A percentile compares a stretch with the other conserved stretches of the same genome.
These are phyloP conservation scores for Candida pseudoviswanathii DNA, from an alignment of 1,139 yeast genomes.

Conservation along the genomic window DNA sequence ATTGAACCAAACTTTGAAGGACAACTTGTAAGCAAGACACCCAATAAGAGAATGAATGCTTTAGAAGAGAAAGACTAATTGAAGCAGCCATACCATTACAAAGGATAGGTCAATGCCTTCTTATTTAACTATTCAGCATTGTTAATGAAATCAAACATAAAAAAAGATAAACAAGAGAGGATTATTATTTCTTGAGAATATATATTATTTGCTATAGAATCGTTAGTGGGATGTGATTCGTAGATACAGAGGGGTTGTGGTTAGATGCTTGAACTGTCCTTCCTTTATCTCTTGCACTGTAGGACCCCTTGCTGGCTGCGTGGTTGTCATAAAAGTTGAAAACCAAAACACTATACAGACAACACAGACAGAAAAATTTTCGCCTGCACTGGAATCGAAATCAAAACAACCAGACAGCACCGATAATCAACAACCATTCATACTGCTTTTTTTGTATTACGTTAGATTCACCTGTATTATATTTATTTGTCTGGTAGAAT, in stretches of 20 bases:
- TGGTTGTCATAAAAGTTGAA: not conserved
- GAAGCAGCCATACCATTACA: not conserved
- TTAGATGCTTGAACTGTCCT: too few relatives aligned
- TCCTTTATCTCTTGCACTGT: too few relatives aligned
- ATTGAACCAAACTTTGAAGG: slow-evolving; percentile 86
- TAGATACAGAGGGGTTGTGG: too few relatives aligned
- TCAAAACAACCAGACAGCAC: not conserved
- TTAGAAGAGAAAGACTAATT: not conserved
- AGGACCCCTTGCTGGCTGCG: too few relatives aligned
- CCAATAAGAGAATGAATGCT: not conserved
- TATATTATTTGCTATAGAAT: not conserved
- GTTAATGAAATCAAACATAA: not conserved
- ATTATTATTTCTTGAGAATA: slow-evolving; percentile 2
- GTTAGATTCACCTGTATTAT: not conserved
- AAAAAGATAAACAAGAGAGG: not conserved
- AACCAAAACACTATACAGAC: not conserved
- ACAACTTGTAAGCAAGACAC: slow-evolving; percentile 58
- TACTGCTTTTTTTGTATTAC: not conserved
- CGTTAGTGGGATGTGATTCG: not conserved
- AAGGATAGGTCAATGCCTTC: not conserved
- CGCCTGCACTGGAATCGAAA: not conserved
- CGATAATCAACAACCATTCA: not conserved
- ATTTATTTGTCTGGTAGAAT: not conserved
- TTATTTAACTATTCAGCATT: not conserved
- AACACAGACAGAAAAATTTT: not conserved